Base-by-base conservation (phyloP, 2,329 filamentous ascomycete genomes). In the Cercospora janseana region DNA sequence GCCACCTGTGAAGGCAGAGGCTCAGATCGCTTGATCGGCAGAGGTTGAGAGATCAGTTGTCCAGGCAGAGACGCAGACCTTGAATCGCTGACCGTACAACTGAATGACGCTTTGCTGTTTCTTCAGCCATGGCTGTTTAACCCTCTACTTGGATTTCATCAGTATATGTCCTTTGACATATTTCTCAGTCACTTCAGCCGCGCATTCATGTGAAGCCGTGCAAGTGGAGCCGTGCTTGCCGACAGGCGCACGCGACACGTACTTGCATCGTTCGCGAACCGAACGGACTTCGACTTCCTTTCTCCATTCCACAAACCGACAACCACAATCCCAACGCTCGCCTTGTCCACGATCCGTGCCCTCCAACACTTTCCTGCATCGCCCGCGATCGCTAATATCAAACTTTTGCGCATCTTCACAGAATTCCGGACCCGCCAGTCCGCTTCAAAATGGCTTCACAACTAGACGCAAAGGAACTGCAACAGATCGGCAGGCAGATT, bases 401-500 rank as follows among this genome's bases (percentile, higher is more conserved):
- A 18, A 23, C 34, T 28, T 42, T 42, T 23, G 21, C 38, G 8
- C 23, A 24, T 23, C 38, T 13, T 12, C n/a, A n/a, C 38, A 26
- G 9, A 46, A 23, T 32, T 24, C 34, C 38, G 38, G 32, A 46
- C 44, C 13, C 31, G 44, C 44, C 44, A 46, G 44, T 46, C 32
- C 44, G 21, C 48, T 49, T 34, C 35, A 48, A 46, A 26, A 60
- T 57, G 55, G 55, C 61, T 16, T 44, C 46, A 60, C 69, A 62
- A 48, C 89, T 95, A 86, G 86, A 95, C 63, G 80, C 84, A 65
- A 88, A 88, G 71, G 87, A 92, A 66, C 86, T 96, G 48, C 81
- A 85, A 63, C 75, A 83, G 63, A 84, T 83, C 70, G 83, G 89
- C 64, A 86, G 88, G 72, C 82, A 85, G 66, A 79, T 97, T 65